Evolutionary conservation across 768 basidiomycete genomes (phyloP).

Genomic region (Boletus patriciae): DNA sequence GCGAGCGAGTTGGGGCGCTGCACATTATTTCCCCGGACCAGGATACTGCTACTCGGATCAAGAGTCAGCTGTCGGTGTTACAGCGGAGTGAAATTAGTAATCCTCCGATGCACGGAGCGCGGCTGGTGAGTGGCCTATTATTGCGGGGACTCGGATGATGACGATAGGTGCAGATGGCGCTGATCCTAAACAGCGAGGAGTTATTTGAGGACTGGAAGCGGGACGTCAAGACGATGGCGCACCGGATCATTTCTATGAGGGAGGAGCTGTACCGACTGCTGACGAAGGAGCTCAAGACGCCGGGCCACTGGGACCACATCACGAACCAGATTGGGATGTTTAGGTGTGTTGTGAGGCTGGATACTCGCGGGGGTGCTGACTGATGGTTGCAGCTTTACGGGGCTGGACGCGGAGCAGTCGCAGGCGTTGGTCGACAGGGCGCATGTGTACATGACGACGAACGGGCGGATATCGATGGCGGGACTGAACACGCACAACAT

Average conservation of each 20-base stretch:
- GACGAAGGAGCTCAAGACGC: constrained; percentile 73
- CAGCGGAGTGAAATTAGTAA: constrained; percentile 95
- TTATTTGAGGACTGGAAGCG: constrained; percentile 87
- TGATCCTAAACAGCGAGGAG: constrained; percentile 73
- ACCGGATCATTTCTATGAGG: constrained; percentile 84
- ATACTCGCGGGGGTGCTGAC: constrained; percentile 10
- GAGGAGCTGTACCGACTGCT: constrained; percentile 70
- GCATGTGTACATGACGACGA: constrained; percentile 83
- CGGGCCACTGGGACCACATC: constrained; percentile 96
- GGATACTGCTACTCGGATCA: constrained; percentile 70
- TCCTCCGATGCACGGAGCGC: constrained; percentile 88
- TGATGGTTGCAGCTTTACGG: constrained; percentile 68
- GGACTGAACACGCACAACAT: constrained; percentile 82
- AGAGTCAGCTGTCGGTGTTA: constrained; percentile 88
- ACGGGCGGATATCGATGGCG: constrained; percentile 94
- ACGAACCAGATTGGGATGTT: constrained; percentile 97
- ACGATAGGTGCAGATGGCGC: constrained; percentile 51
- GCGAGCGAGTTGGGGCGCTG: constrained; percentile 92
- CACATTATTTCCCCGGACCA: constrained; percentile 68
- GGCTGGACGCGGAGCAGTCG: constrained; percentile 66
- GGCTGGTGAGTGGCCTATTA: constrained; percentile 55
- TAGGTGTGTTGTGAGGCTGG: constrained; percentile 50
- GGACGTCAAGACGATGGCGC: constrained; percentile 84
- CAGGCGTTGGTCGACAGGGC: constrained; percentile 64
- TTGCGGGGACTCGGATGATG: neutral